Evolutionary conservation across 1,139 yeast species (phyloP), one percentile per base, ranked within the genome.

Genomic region (Blastobotrys apis): DNA sequence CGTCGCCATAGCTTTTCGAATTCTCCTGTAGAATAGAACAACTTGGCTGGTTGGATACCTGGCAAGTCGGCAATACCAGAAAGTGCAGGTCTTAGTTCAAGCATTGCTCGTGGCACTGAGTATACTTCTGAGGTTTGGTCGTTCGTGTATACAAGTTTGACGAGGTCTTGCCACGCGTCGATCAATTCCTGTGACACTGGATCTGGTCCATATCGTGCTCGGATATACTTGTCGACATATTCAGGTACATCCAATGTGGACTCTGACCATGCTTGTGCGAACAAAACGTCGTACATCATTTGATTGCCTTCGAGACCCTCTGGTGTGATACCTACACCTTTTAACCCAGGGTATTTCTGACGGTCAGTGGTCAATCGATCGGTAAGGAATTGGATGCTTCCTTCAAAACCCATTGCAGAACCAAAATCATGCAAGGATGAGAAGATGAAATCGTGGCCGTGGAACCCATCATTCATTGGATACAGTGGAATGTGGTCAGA

Each of bases 231-330:
- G 27, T 37, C 26, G n/a, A 48, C 45, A 26, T 51, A 51, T 3
- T 26, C 32, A 10, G 25, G 22, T 17, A 48, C 15, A 25, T 45
- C 43, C 26, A 51, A 15, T 8, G 53, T 42, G 5, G 31, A 40
- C 3, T 36, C 23, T 22, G 45, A 43, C 54, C 54, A 49, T 13
- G 53, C 53, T 34, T 51, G 54, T 10, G 43, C 53, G 23, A 51
- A 47, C 29, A 47, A 38, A 15, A 51, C 22, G 20, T 51, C 53
- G 31, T 51, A 51, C 19, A 44, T 43, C 33, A 51, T 50, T 27
- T 51, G 53, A 39, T 51, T 51, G 13, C 54, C 53, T 30, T 51
- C 53, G 17, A 48, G 47, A 6, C 52, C 54, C 31, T 51, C 54
- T 41, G 49, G 51, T 5, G 54, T 42, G 13, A 51, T 47, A 5